phyloP scores from a whole-genome alignment of 495 filamentous ascomycete species.

The Xylaria nigripes region DNA sequence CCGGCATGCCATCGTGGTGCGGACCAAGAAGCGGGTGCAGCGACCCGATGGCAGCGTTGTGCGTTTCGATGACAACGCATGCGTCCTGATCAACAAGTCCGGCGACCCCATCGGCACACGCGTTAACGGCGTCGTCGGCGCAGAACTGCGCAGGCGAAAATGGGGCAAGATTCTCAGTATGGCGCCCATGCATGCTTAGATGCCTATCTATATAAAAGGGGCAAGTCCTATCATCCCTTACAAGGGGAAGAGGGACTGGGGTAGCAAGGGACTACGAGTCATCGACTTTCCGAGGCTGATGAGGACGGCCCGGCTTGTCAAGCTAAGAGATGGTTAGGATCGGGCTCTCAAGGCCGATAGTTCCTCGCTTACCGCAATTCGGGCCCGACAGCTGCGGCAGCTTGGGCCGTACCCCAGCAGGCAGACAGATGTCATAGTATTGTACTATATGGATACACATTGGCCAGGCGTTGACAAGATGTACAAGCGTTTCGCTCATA shows the following conservation, averaged over 20 bases:
- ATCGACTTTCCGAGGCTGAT: background rate
- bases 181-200: conserved; percentile 85
- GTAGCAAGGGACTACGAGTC: background rate
- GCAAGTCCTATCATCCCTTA: background rate
- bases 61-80: conserved; percentile 95
- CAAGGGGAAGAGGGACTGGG: background rate
- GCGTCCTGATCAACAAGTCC: conserved; percentile 92
- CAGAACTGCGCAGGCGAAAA: conserved; percentile 76
- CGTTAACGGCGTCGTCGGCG: conserved; percentile 82
- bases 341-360: background rate
- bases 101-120: conserved; percentile 92
- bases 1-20: conserved; percentile 90
- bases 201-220: background rate
- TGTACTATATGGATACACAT: conserved; percentile 20
- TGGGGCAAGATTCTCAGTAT: conserved; percentile 98
- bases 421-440: conserved; percentile 3
- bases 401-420: conserved; percentile 2
- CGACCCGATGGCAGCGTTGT: conserved; percentile 81
- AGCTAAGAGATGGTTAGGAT: background rate
- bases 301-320: background rate
- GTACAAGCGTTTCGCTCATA: background rate
- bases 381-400: background rate
- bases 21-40: conserved; percentile 77
- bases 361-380: background rate
- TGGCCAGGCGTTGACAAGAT: conserved; percentile 5